Evolutionary conservation across 2,329 filamentous ascomycete genomes (phyloP).

Genomic region (Lasiodiplodia gonubiensis): DNA sequence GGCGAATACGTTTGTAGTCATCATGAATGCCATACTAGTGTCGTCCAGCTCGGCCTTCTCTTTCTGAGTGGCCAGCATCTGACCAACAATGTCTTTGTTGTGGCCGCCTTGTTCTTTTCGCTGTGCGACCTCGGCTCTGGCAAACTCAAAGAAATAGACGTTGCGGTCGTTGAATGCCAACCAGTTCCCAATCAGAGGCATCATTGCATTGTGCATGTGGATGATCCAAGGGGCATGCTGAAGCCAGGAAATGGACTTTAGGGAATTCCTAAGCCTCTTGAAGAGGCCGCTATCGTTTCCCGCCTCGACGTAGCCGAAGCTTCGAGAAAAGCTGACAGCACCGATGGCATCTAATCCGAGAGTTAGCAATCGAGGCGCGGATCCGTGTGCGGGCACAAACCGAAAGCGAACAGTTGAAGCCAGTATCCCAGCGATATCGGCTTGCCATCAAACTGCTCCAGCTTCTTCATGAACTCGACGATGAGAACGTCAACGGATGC

Average conservation of each 20-base stretch:
- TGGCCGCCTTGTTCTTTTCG: constrained; percentile 5
- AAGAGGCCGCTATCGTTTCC: neutral
- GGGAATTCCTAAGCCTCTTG: neutral
- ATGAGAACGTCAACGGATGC: neutral
- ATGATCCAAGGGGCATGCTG: neutral
- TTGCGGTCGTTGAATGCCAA: neutral
- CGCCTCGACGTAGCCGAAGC: constrained; percentile 3
- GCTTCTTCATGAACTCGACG: neutral
- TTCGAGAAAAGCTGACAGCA: neutral
- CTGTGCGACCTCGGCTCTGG: neutral
- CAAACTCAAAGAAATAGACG: neutral
- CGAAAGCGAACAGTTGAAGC: constrained; percentile 2
- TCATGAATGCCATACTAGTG: neutral
- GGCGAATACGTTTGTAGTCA: neutral
- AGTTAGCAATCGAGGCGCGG: no score
- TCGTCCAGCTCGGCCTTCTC: constrained; percentile 4
- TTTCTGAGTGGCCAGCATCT: neutral
- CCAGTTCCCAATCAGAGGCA: constrained; percentile 4
- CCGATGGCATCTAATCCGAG: neutral
- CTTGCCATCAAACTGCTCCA: neutral
- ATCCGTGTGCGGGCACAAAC: neutral
- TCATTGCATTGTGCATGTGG: neutral
- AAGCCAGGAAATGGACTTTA: neutral
- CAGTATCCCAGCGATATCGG: neutral
- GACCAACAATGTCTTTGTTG: neutral